Percentiles rank a stretch among this genome's conserved stretches.
These are phyloP conservation scores for Eremothecium sinecaudum DNA, from an alignment of 1,139 yeast species.

Conservation along the genomic window DNA sequence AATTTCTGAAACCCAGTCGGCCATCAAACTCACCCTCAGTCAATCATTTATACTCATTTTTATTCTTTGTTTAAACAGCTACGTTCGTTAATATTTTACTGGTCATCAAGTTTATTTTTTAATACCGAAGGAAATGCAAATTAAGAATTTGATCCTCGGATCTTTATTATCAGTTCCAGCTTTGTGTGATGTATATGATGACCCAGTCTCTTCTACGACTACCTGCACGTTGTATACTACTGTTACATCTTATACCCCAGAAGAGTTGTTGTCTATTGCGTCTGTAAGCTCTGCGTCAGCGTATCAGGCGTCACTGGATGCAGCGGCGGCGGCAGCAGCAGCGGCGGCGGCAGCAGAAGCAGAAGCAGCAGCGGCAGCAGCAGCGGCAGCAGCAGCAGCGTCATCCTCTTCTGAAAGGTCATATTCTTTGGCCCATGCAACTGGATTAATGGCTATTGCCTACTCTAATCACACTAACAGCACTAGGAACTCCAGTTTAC, in stretches of 20 bases:
- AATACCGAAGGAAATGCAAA: too few relatives aligned
- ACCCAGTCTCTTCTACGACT: constrained; percentile 5
- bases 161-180: neutral
- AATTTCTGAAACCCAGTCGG: too few relatives aligned
- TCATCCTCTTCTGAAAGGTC: neutral
- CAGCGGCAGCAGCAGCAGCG: neutral
- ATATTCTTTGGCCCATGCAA: constrained; percentile 32
- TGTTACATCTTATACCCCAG: constrained; percentile 8
- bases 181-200: neutral
- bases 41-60: too few relatives aligned
- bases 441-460: constrained; percentile 42
- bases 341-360: neutral
- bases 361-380: neutral
- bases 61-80: too few relatives aligned
- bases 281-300: constrained; percentile 12
- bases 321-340: neutral
- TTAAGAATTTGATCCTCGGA: neutral
- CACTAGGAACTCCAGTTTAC: too few relatives aligned
- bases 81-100: too few relatives aligned
- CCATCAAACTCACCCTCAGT: too few relatives aligned
- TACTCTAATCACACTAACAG: constrained; percentile 29
- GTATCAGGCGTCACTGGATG: neutral
- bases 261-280: constrained; percentile 9
- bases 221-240: constrained; percentile 9
- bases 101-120: too few relatives aligned